phyloP scores from a whole-genome alignment of 2,329 filamentous ascomycete species.

The Fusarium globosum region DNA sequence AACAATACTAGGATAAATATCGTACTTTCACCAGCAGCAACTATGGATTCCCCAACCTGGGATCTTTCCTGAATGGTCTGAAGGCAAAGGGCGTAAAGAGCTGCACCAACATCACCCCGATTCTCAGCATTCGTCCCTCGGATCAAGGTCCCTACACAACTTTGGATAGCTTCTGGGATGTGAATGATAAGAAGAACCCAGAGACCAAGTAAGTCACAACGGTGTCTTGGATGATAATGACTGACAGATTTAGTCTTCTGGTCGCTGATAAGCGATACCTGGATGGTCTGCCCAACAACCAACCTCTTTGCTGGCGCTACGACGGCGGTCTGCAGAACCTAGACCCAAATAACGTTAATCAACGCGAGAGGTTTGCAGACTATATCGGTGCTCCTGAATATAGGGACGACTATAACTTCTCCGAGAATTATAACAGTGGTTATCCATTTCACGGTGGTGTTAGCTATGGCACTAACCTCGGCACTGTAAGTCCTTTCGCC shows the following conservation, averaged over 20 bases:
- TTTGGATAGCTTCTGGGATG: neutral
- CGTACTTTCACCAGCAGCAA: neutral
- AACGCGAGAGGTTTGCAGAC: neutral
- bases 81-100: neutral
- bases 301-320: constrained; percentile 1
- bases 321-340: neutral
- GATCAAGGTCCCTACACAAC: neutral
- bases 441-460: constrained; percentile 1
- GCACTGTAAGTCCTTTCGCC: neutral
- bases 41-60: neutral
- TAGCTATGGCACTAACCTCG: neutral
- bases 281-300: neutral
- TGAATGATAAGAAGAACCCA: neutral
- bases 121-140: neutral
- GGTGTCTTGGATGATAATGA: accelerated
- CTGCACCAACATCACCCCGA: constrained; percentile 1
- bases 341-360: neutral
- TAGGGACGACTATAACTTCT: neutral
- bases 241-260: neutral
- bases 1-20: neutral
- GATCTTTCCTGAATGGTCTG: neutral
- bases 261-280: neutral
- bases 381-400: neutral
- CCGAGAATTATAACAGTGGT: neutral
- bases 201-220: neutral